Conservation (phyloP, 306 rosid genomes). For the Macrotyloma uniflorum region DNA sequence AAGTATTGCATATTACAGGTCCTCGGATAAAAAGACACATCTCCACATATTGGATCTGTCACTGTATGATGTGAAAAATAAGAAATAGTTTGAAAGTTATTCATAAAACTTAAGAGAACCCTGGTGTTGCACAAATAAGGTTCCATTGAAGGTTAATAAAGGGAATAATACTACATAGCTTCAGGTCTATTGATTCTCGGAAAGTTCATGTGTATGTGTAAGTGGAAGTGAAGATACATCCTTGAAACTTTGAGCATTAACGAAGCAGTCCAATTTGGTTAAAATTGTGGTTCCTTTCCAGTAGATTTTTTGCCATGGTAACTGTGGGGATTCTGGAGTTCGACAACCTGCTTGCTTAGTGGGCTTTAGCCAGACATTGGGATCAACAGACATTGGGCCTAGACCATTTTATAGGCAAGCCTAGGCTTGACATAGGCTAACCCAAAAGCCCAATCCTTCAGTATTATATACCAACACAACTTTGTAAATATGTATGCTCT, state of each 20-base stretch:
- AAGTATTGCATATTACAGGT: slow-evolving; percentile 29
- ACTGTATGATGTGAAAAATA: background rate
- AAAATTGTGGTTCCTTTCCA: slow-evolving; percentile 11
- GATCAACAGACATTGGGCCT: background rate
- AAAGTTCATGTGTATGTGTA: background rate
- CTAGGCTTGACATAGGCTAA: background rate
- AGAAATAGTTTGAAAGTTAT: background rate
- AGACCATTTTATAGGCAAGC: slow-evolving; percentile 3
- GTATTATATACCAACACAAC: background rate
- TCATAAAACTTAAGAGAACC: background rate
- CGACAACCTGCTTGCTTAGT: background rate
- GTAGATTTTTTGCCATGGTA: background rate
- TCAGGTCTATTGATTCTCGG: background rate
- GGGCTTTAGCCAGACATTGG: background rate
- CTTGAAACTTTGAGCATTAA: background rate
- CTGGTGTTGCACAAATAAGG: background rate
- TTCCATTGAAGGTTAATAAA: background rate
- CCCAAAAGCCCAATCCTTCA: background rate
- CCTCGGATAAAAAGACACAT: slow-evolving; percentile 21
- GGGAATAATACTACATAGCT: background rate
- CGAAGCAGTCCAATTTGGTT: slow-evolving; percentile 10
- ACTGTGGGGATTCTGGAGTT: background rate
- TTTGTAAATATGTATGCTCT: background rate
- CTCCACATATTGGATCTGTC: slow-evolving; percentile 1
- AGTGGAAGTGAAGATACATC: slow-evolving; percentile 5